Percentiles rank a stretch among this genome's conserved stretches.
phyloP scores from a whole-genome alignment of 129 eudicot species.

The Flaveria trinervia region DNA sequence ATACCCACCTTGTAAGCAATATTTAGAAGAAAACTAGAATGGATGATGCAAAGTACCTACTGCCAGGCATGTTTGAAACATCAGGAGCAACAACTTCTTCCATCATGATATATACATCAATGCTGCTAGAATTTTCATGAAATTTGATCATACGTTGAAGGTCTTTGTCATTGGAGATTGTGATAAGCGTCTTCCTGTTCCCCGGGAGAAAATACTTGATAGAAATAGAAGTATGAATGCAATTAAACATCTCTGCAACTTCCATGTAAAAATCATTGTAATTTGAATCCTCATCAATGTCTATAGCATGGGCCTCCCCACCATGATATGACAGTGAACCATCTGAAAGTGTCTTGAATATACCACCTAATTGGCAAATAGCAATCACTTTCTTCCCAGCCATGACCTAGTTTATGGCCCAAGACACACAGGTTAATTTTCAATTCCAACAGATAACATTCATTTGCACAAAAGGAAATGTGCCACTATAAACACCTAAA shows the following conservation, averaged over 20 bases:
- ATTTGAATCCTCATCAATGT: constrained; percentile 67
- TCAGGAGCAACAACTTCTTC: constrained; percentile 71
- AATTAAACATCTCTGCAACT: constrained; percentile 83
- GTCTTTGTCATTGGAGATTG: constrained; percentile 95
- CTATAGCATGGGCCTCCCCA: constrained; percentile 99
- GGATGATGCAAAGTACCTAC: constrained; percentile 61
- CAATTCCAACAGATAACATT: constrained; percentile 6
- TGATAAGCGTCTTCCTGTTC: constrained; percentile 79
- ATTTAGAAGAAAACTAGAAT: background rate
- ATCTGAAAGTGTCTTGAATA: constrained; percentile 62
- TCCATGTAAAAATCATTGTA: constrained; percentile 64
- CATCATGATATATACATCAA: constrained; percentile 69
- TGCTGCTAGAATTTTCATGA: constrained; percentile 56
- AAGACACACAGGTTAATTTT: constrained; percentile 14
- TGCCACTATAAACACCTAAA: background rate
- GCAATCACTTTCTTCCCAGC: constrained; percentile 72
- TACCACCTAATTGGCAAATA: constrained; percentile 92
- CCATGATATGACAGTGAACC: constrained; percentile 74
- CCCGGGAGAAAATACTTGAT: constrained; percentile 89
- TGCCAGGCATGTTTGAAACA: constrained; percentile 78
- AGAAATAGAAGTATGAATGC: constrained; percentile 40
- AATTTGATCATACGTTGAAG: constrained; percentile 84
- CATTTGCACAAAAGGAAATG: constrained; percentile 5
- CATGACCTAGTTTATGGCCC: constrained; percentile 48
- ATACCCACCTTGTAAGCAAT: background rate